Evolutionary conservation across 2,329 filamentous ascomycete species (phyloP), one percentile per base, ranked within the genome.

Genomic region (Venturia oleaginea): DNA sequence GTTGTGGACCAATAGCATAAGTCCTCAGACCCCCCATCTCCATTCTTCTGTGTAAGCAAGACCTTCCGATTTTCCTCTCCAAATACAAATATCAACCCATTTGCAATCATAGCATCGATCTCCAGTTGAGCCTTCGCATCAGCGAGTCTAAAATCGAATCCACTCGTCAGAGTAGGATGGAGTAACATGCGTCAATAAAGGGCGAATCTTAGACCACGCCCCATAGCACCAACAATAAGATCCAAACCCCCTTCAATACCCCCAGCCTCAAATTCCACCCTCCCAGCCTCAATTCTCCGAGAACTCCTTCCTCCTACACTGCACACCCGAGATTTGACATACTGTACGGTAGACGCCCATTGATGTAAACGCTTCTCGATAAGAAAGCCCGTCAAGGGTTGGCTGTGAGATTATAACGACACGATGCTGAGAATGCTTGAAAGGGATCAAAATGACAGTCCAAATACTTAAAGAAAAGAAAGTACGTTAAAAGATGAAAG

Each of bases 211-310:
- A 7, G 76, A 79, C 77, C 77, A 80, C 1, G 77, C 76, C 4
- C 80, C 79, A 68, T 81, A 17, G 77, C 78, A 7, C 80, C 80
- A 22, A 83, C 74, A 7, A 83, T 72, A 4, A 83, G 73, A 48
- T 75, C 71, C 66, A 80, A 79, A 0, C 73, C 76, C 1, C 66
- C 69, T 24, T 73, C 74, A 0, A 65, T 66, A 1, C 60, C 61
- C 0, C 74, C 75, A 66, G 76, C 68, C 2, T 64, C 65, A 59
- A 76, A 72, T 17, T 67, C 66, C 0, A 78, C 63, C 10, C 65
- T 68, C 17, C 70, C 66, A 1, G 22, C 64, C 8, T 67, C 67
- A 43, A 61, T 38, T 6, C 11, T 38, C 37, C 37, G n/a, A n/a
- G n/a, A n/a, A n/a, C n/a, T n/a, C n/a, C n/a, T n/a, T n/a, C n/a